Evolutionary conservation across 1,139 yeast species (phyloP).

Genomic region (Blastobotrys arbuscula): DNA sequence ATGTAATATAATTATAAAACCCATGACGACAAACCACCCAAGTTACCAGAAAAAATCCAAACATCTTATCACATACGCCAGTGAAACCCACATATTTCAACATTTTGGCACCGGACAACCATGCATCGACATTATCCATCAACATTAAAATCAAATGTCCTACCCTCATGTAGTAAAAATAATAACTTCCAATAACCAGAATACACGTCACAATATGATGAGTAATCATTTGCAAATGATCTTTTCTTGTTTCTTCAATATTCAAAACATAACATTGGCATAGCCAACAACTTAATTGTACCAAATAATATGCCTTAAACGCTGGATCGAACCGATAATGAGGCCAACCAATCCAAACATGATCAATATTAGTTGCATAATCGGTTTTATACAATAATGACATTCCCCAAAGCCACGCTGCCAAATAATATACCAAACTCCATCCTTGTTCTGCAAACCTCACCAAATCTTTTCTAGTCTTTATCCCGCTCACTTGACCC

Average conservation of each 20-base stretch:
- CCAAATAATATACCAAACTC: conserved; percentile 58
- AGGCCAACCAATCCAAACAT: conserved; percentile 73
- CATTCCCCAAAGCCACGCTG: conserved; percentile 54
- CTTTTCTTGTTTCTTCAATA: conserved; percentile 75
- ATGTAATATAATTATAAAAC: conserved; percentile 61
- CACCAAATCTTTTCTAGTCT: conserved; percentile 42
- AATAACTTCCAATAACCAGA: conserved; percentile 67
- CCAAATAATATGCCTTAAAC: conserved; percentile 67
- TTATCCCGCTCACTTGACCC: conserved; percentile 46
- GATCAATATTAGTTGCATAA: conserved; percentile 54
- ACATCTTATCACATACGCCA: conserved; percentile 60
- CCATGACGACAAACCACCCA: conserved; percentile 78
- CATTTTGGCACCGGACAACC: conserved; percentile 68
- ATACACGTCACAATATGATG: conserved; percentile 79
- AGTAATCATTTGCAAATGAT: conserved; percentile 77
- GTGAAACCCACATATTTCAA: conserved; percentile 64
- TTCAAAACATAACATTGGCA: conserved; percentile 74
- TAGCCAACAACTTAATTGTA: conserved; percentile 71
- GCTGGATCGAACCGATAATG: conserved; percentile 41
- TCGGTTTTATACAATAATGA: conserved; percentile 52
- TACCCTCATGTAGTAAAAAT: conserved; percentile 63
- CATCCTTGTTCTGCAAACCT: conserved; percentile 88
- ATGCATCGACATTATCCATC: conserved; percentile 80
- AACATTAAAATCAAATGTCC: conserved; percentile 74
- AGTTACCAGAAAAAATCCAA: conserved; percentile 56